Evolutionary conservation across 2,329 filamentous ascomycete species (phyloP).

Genomic region (Dissoconium aciculare): DNA sequence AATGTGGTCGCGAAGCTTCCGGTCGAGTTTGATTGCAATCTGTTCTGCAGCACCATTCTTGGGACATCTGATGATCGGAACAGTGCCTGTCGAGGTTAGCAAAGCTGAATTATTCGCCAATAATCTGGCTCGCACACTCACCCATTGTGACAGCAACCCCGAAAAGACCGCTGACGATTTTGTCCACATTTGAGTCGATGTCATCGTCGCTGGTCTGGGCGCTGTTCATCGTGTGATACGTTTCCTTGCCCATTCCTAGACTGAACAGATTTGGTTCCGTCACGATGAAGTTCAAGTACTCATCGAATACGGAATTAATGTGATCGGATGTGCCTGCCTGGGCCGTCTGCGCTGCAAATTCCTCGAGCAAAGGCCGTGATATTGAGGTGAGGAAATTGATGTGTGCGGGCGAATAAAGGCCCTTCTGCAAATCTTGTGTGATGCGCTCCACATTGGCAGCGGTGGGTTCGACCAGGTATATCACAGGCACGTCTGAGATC

Average conservation of each 20-base stretch:
- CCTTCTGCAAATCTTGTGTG: constrained; percentile 70
- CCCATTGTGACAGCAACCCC: constrained; percentile 98
- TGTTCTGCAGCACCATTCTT: constrained; percentile 87
- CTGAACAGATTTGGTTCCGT: constrained; percentile 92
- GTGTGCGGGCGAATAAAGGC: constrained; percentile 83
- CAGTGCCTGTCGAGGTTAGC: constrained; percentile 55
- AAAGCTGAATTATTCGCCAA: too few relatives aligned
- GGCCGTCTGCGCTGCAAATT: constrained; percentile 82
- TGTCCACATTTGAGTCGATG: constrained; percentile 73
- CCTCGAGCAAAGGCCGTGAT: constrained; percentile 76
- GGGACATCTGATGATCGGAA: constrained; percentile 88
- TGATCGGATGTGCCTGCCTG: constrained; percentile 71
- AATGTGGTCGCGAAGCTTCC: constrained; percentile 90
- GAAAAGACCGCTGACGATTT: constrained; percentile 90
- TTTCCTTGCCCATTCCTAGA: constrained; percentile 80
- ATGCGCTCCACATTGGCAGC: constrained; percentile 66
- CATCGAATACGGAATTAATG: constrained; percentile 85
- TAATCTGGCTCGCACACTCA: constrained; percentile 32
- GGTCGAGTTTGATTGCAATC: constrained; percentile 84
- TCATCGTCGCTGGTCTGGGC: constrained; percentile 79
- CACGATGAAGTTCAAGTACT: constrained; percentile 95
- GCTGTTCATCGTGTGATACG: constrained; percentile 94
- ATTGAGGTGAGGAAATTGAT: constrained; percentile 95
- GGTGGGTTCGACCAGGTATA: constrained; percentile 91
- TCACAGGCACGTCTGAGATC: constrained; percentile 89